Conservation (phyloP, 116 monocot genomes). For the Cymodocea nodosa region DNA sequence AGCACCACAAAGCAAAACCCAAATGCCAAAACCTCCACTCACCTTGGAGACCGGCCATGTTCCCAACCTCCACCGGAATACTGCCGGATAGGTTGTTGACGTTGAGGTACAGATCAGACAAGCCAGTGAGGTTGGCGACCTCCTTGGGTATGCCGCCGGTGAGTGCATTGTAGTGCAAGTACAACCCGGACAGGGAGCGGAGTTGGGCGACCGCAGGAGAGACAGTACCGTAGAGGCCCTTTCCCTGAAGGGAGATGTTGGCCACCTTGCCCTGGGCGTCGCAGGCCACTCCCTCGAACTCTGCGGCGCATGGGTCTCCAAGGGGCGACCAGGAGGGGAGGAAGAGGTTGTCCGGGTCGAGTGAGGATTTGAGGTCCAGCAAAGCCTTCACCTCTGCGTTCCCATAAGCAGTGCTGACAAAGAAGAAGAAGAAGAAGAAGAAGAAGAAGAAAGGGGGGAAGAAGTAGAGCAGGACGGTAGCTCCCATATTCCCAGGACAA, state of each 20-base stretch:
- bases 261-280: constrained; percentile 40
- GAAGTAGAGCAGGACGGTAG: no score
- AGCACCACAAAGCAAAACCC: neutral
- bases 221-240: constrained; percentile 44
- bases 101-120: constrained; percentile 59
- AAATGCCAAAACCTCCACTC: neutral
- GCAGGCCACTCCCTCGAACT: constrained; percentile 58
- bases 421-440: neutral
- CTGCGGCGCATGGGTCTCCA: constrained; percentile 33
- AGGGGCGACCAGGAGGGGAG: constrained; percentile 39
- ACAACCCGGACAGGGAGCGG: constrained; percentile 36
- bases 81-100: constrained; percentile 49
- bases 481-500: neutral
- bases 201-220: constrained; percentile 37
- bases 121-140: constrained; percentile 35
- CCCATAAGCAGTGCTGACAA: neutral
- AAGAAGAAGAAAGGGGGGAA: neutral
- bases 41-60: constrained; percentile 59
- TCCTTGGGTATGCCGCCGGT: constrained; percentile 44
- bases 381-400: constrained; percentile 30
- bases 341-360: constrained; percentile 36
- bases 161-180: constrained; percentile 59
- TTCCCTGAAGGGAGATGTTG: constrained; percentile 62
- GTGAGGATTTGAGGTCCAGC: constrained; percentile 34
- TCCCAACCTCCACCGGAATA: constrained; percentile 38